These are phyloP conservation scores for Penicillium psychrosexuale DNA, from an alignment of 2,329 filamentous ascomycete species.

Conservation along the genomic window DNA sequence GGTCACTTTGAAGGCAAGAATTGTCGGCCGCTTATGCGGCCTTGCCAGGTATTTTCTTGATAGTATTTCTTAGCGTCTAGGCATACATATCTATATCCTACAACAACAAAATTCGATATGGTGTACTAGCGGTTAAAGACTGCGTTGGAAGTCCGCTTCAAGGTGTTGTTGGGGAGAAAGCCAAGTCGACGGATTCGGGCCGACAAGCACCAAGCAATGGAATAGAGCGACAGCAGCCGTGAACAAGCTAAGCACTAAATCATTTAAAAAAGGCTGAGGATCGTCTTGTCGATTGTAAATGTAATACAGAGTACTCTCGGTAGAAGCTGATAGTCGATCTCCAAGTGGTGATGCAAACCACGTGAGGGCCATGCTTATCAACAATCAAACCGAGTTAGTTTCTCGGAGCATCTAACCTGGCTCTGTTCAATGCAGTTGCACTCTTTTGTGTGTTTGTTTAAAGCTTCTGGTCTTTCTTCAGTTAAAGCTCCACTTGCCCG, in stretches of 20 bases:
- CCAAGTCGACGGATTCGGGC: constrained; percentile 16
- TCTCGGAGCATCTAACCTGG: constrained; percentile 4
- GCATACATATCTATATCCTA: no score
- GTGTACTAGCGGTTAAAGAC: no score
- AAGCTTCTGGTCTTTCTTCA: constrained; percentile 14
- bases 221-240: not conserved
- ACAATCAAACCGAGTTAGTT: constrained; percentile 18
- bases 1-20: no score
- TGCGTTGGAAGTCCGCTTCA: not conserved
- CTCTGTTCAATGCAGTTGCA: constrained; percentile 23
- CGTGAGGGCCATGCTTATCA: constrained; percentile 24
- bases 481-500: constrained; percentile 15
- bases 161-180: constrained; percentile 20
- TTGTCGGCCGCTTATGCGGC: no score
- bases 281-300: not conserved
- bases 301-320: not conserved
- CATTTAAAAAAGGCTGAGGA: not conserved
- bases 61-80: no score
- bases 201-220: constrained; percentile 5
- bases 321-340: constrained; percentile 8
- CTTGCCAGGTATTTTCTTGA: no score
- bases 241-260: not conserved
- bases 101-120: no score
- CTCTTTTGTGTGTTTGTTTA: constrained; percentile 15
- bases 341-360: constrained; percentile 24